A percentile compares a stretch with the other conserved stretches of the same genome.
Conservation (phyloP, 352 stramenopile species). For the Globisporangium okanoganense region DNA sequence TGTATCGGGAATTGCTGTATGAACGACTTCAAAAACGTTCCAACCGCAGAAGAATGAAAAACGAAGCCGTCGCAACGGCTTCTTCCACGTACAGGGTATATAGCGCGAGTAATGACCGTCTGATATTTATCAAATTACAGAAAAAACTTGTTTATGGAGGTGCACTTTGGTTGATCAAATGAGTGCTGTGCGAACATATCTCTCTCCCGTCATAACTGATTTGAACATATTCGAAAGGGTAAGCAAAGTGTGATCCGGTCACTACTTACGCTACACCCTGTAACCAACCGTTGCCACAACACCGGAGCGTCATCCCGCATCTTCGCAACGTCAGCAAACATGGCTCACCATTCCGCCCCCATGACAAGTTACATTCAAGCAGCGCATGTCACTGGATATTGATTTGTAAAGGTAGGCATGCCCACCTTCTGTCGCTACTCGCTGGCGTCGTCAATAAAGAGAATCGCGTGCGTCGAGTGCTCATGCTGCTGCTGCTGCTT, state of each 20-base stretch:
- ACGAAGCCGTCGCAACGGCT: background rate
- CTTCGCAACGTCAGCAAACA: slow-evolving; percentile 4
- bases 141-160: no score
- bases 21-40: background rate
- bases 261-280: background rate
- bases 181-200: no score
- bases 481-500: slow-evolving; percentile 21
- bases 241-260: no score
- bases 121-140: no score
- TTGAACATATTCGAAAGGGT: no score
- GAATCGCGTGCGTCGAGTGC: slow-evolving; percentile 48
- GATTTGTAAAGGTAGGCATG: background rate
- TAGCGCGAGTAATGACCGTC: no score
- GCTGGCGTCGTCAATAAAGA: slow-evolving; percentile 71
- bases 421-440: slow-evolving; percentile 28
- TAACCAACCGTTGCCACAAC: slow-evolving; percentile 9
- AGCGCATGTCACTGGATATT: background rate
- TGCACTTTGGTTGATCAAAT: no score
- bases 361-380: background rate
- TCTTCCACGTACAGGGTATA: no score
- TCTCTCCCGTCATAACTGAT: no score
- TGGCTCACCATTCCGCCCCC: background rate
- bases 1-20: background rate
- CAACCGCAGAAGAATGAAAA: background rate
- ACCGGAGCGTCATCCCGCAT: slow-evolving; percentile 4